These are phyloP conservation scores for Wickerhamiella australiensis DNA, from an alignment of 805 yeast species.

Conservation along the genomic window DNA sequence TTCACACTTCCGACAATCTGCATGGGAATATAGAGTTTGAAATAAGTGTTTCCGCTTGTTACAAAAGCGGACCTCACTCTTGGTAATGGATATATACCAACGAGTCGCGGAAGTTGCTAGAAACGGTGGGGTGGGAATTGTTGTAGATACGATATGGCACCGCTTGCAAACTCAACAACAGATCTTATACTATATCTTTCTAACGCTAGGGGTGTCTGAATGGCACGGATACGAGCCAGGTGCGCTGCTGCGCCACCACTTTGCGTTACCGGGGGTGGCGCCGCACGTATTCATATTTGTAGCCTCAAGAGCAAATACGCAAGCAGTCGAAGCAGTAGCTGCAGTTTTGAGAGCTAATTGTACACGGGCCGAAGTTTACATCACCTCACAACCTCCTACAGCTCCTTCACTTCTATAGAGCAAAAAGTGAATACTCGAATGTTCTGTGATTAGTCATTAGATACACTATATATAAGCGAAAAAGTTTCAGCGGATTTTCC, in stretches of 20 bases:
- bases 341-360: not conserved
- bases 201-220: slow-evolving; percentile 1
- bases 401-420: not conserved
- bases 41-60: too few relatives aligned
- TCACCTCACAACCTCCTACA: not conserved
- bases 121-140: slow-evolving; percentile 2
- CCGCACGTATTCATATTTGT: not conserved
- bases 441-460: slow-evolving; percentile 7
- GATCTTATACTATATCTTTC: not conserved
- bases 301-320: not conserved
- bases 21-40: not conserved
- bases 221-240: slow-evolving; percentile 3
- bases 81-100: slow-evolving; percentile 8
- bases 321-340: not conserved
- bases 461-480: not conserved
- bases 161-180: not conserved
- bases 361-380: not conserved
- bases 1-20: not conserved
- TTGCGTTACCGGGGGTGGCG: slow-evolving; percentile 2
- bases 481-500: not conserved
- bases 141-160: slow-evolving; percentile 5
- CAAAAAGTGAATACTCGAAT: slow-evolving; percentile 4
- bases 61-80: not conserved
- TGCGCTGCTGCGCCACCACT: not conserved
- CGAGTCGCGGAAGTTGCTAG: slow-evolving; percentile 9